These are phyloP conservation scores for Chaetomidium leptoderma DNA, from an alignment of 495 filamentous ascomycete genomes.

Conservation along the genomic window DNA sequence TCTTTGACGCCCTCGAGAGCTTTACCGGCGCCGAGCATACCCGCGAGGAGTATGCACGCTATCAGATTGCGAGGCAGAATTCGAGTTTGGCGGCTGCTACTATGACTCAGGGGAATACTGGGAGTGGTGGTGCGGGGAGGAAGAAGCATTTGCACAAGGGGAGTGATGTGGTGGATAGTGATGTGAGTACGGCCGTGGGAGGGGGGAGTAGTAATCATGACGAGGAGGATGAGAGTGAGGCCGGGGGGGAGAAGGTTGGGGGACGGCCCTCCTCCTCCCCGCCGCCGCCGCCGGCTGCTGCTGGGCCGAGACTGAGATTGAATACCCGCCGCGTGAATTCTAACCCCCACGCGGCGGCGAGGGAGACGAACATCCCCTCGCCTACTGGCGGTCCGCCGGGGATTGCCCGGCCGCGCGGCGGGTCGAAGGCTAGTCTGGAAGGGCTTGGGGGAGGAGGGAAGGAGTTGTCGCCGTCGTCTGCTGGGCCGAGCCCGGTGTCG, in stretches of 20 bases:
- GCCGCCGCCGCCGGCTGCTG: neutral
- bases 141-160: neutral
- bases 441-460: neutral
- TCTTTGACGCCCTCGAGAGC: conserved; percentile 77
- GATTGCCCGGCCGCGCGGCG: neutral
- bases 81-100: neutral
- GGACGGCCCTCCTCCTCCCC: too few species aligned
- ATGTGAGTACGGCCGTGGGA: conserved; percentile 33
- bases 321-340: too few species aligned
- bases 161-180: conserved; percentile 30
- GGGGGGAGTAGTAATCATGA: conserved; percentile 15
- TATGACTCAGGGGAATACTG: too few species aligned
- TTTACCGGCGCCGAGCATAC: conserved; percentile 53
- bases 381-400: neutral
- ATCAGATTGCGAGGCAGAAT: conserved; percentile 35
- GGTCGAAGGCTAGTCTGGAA: neutral
- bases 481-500: neutral
- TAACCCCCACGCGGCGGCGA: neutral
- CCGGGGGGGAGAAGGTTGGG: neutral
- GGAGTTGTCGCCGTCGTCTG: neutral
- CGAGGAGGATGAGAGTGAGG: conserved; percentile 4
- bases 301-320: neutral
- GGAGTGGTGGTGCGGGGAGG: neutral
- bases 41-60: conserved; percentile 50
- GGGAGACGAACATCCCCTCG: conserved; percentile 13